A percentile compares a stretch with the other conserved stretches of the same genome.
Evolutionary conservation across 306 rosid genomes (phyloP).

Genomic region (Quercus agrifolia): DNA sequence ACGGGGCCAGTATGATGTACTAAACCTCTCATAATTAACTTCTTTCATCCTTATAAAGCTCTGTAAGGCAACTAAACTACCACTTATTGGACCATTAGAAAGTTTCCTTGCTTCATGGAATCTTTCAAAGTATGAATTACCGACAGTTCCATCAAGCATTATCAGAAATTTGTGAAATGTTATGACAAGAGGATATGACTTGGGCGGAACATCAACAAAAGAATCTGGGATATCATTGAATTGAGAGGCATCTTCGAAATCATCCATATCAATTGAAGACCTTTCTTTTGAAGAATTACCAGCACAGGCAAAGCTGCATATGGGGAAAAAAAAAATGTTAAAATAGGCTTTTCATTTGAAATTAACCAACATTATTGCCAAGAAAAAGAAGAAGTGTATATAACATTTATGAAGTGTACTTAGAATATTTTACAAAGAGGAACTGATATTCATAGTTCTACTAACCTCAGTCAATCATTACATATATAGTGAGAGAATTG

Average conservation of each 20-base stretch:
- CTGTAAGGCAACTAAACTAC: conserved; percentile 50
- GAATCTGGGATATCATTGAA: conserved; percentile 58
- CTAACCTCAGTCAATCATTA: too few species aligned
- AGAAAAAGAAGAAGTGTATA: too few species aligned
- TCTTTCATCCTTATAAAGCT: conserved; percentile 52
- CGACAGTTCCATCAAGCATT: conserved; percentile 81
- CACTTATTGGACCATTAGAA: conserved; percentile 12
- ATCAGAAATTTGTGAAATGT: conserved; percentile 71
- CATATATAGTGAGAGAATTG: too few species aligned
- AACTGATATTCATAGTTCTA: too few species aligned
- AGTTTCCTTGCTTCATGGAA: conserved; percentile 29
- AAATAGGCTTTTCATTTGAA: not conserved
- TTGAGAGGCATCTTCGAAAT: conserved; percentile 45
- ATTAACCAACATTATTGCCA: not conserved
- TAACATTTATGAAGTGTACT: too few species aligned
- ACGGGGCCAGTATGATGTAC: too few species aligned
- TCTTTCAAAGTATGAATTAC: conserved; percentile 65
- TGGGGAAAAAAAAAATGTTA: not conserved
- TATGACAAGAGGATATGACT: conserved; percentile 69
- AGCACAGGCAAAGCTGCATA: conserved; percentile 43
- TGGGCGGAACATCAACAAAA: conserved; percentile 41
- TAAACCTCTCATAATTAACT: too few species aligned
- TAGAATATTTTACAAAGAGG: too few species aligned
- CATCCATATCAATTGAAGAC: conserved; percentile 27
- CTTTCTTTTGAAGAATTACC: conserved; percentile 15